Conservation (phyloP, 1,284 basidiomycete species). For the Ceratobasidium sp. region DNA sequence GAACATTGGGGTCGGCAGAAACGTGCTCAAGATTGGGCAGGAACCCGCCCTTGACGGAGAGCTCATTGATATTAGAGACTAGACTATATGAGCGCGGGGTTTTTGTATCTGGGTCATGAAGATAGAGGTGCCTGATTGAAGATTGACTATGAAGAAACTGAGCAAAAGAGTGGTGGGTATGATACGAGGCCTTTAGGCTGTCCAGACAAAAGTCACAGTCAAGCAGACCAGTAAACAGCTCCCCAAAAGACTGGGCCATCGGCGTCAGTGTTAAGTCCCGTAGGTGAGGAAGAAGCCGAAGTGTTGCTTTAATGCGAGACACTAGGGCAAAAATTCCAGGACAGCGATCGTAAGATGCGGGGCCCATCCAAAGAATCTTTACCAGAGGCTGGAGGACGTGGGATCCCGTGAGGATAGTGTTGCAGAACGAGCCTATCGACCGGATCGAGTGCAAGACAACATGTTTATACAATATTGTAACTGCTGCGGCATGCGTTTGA, state of each 20-base stretch:
- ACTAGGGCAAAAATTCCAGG: constrained; percentile 17
- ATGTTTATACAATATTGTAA: constrained; percentile 20
- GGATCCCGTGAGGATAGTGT: not conserved
- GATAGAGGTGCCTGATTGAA: constrained; percentile 22
- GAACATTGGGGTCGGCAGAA: constrained; percentile 39
- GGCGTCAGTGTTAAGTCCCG: constrained; percentile 38
- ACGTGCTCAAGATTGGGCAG: constrained; percentile 21
- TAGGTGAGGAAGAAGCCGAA: constrained; percentile 14
- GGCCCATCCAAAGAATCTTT: constrained; percentile 33
- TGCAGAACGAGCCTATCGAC: constrained; percentile 18
- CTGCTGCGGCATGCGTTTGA: not conserved
- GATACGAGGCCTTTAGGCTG: constrained; percentile 25
- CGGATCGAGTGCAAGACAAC: constrained; percentile 23
- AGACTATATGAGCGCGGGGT: constrained; percentile 33
- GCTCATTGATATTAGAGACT: constrained; percentile 20
- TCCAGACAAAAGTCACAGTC: constrained; percentile 11
- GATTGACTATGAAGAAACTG: constrained; percentile 39
- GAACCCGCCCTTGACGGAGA: not conserved
- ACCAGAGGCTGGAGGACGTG: not conserved
- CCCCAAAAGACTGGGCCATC: constrained; percentile 37
- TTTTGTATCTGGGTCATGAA: constrained; percentile 41
- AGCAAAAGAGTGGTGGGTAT: constrained; percentile 32
- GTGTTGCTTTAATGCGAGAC: constrained; percentile 1
- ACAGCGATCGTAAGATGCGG: constrained; percentile 19
- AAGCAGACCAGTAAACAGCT: constrained; percentile 17